Evolutionary conservation across 345 rosid species (phyloP).

Genomic region (Populus davidiana): DNA sequence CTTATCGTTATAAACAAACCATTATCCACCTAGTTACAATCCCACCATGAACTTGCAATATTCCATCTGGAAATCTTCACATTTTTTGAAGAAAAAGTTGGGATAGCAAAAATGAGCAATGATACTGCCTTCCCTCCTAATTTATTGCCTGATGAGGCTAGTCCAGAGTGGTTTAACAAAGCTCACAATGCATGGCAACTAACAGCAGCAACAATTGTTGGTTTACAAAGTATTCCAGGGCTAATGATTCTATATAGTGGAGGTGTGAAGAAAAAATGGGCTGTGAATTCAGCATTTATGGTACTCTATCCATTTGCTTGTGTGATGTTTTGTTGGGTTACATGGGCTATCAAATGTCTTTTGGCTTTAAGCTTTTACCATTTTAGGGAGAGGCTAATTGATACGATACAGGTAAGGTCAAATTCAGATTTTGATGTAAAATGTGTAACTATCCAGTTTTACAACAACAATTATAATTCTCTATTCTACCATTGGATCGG

Average conservation of each 20-base stretch:
- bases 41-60: background rate
- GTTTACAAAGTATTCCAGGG: conserved; percentile 24
- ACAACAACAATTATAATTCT: too few species aligned
- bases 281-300: conserved; percentile 22
- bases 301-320: conserved; percentile 19
- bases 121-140: background rate
- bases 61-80: background rate
- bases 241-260: conserved; percentile 17
- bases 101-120: background rate
- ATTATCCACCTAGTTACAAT: background rate
- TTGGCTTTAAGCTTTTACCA: conserved; percentile 8
- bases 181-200: conserved; percentile 23
- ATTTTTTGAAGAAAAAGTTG: background rate
- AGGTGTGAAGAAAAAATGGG: conserved; percentile 23
- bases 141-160: background rate
- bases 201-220: conserved; percentile 23
- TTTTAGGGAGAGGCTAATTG: conserved; percentile 12
- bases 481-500: too few species aligned
- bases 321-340: conserved; percentile 18
- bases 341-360: conserved; percentile 19
- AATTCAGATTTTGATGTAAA: too few species aligned
- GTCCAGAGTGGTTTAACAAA: conserved; percentile 22
- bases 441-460: too few species aligned
- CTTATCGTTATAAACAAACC: conserved; percentile 12
- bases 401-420: too few species aligned